Conservation (phyloP, 148 eudicot species). For the Chenopodium formosanum region DNA sequence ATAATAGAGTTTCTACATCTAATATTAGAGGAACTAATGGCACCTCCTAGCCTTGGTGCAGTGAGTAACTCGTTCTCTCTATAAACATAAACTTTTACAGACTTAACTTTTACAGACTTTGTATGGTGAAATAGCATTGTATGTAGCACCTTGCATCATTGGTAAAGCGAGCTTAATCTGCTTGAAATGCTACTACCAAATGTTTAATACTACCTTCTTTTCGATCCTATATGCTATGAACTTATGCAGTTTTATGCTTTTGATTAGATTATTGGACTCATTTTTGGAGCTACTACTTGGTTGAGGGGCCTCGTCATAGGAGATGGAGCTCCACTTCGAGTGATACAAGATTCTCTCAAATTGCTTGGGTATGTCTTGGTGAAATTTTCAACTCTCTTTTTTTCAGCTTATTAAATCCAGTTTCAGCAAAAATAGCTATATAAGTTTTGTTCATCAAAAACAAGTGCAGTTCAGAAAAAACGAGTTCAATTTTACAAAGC, state of each 20-base stretch:
- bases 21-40: conserved; percentile 54
- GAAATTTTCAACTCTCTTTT: background rate
- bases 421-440: too few relatives aligned
- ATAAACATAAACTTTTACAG: background rate
- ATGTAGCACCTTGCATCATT: background rate
- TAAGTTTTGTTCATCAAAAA: background rate
- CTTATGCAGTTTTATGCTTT: background rate
- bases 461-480: too few relatives aligned
- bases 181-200: too few relatives aligned
- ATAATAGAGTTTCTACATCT: conserved; percentile 36
- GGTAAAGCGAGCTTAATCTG: background rate
- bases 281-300: conserved; percentile 62
- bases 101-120: background rate
- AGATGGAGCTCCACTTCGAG: conserved; percentile 69
- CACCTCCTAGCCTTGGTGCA: conserved; percentile 83
- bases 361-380: conserved; percentile 66
- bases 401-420: background rate
- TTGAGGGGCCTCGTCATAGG: conserved; percentile 66
- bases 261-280: conserved; percentile 59
- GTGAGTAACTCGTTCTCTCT: conserved; percentile 42
- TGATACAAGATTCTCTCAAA: conserved; percentile 63
- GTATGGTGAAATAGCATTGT: background rate
- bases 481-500: too few relatives aligned
- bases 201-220: too few relatives aligned
- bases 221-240: background rate